Conservation (phyloP, 331 rosid species). For the Dryas integrifolia region DNA sequence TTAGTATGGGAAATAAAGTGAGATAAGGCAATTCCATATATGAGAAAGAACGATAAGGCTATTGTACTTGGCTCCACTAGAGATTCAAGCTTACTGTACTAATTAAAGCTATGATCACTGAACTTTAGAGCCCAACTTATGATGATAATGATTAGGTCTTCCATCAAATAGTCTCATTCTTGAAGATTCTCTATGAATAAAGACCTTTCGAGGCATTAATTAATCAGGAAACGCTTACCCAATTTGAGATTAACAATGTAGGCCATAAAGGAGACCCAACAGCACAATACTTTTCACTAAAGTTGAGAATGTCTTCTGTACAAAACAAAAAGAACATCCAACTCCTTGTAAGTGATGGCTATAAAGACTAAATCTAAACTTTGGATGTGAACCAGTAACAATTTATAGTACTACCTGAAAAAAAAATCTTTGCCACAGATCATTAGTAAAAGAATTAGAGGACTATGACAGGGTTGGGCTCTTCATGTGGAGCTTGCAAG, state of each 20-base stretch:
- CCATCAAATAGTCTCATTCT: constrained; percentile 39
- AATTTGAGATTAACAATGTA: constrained; percentile 56
- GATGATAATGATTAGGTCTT: constrained; percentile 47
- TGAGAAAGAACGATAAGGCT: neutral
- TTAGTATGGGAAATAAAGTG: neutral
- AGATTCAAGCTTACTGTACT: neutral
- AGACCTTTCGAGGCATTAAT: constrained; percentile 44
- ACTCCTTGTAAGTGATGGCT: constrained; percentile 39
- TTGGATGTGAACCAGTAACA: constrained; percentile 35
- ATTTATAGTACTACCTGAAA: constrained; percentile 24
- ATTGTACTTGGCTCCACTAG: constrained; percentile 24
- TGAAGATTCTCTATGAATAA: constrained; percentile 31
- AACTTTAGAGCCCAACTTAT: constrained; percentile 32
- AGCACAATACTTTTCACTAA: constrained; percentile 30
- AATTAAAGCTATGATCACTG: constrained; percentile 14
- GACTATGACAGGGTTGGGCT: constrained; percentile 67
- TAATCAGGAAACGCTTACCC: constrained; percentile 39
- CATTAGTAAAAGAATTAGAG: constrained; percentile 23
- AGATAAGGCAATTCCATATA: neutral
- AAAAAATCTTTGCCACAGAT: constrained; percentile 28
- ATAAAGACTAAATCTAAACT: constrained; percentile 55
- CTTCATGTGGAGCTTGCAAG: constrained; percentile 98
- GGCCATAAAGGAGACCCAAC: constrained; percentile 75
- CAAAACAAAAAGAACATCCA: constrained; percentile 33
- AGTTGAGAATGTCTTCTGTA: constrained; percentile 42